Evolutionary conservation across 2,329 filamentous ascomycete species (phyloP), one percentile per base, ranked within the genome.

Genomic region (Sarocladium oryzae): DNA sequence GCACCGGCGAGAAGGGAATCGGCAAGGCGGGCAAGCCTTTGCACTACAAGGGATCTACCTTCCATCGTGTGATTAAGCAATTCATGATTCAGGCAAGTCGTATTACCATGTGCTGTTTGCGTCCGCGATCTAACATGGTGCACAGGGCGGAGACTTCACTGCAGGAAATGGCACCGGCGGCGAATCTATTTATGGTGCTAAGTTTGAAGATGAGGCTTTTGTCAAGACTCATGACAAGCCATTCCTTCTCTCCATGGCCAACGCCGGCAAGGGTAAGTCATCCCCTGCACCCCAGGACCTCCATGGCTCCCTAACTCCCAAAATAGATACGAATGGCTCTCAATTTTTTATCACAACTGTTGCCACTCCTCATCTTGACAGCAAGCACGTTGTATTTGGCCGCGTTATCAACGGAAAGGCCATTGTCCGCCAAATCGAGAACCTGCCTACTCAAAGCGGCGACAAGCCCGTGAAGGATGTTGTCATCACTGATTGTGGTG

Each of bases 271-370:
- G 41, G 89, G 86, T 86, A 78, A 60, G 81, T 70, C 46, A 10
- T n/a, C 46, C 2, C 16, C 15, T 11, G 20, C 7, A n/a, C n/a
- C 33, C 16, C 13, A 23, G 13, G 8, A 5, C 21, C 10, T 16
- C 15, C 30, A 48, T 15, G 7, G 15, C 15, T 40, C 18, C 11
- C 50, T 51, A 41, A 36, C 23, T 26, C 43, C 51, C 6, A 3
- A 10, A 20, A 16, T 58, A 88, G 85, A 86, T 61, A 96, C 93
- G 68, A 99, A 99, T 67, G 93, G 93, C 63, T 95, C 88, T 49
- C 93, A 99, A 65, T 99, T 99, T 81, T 99, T 99, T 79, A 77
- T 97, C 61, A 99, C 93, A 46, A 97, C 93, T 15, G 89, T 96
- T 26, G 78, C 85, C n/a, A 97, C 93, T 13, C 91, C 90, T 45